Conservation (phyloP, 2,329 filamentous ascomycete species). For the Diplocarpon mali region DNA sequence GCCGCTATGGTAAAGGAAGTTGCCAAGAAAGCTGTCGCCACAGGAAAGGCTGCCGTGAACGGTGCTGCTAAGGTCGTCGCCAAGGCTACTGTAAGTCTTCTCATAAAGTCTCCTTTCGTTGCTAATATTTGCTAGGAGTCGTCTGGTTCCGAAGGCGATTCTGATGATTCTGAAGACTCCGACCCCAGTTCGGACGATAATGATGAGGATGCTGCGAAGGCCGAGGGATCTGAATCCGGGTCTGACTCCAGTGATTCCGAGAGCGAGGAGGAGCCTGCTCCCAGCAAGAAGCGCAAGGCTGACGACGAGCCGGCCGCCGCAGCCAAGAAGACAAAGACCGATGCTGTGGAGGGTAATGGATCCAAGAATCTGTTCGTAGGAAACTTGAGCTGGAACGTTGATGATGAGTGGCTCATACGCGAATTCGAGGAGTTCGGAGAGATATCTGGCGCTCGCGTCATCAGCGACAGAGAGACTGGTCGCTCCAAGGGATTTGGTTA, state of each 20-base stretch:
- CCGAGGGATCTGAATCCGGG: slow-evolving; percentile 15
- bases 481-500: slow-evolving; percentile 66
- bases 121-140: slow-evolving; percentile 14
- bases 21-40: slow-evolving; percentile 20
- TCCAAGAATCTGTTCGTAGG: slow-evolving; percentile 59
- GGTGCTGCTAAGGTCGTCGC: slow-evolving; percentile 19
- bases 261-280: slow-evolving; percentile 24
- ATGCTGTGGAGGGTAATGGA: slow-evolving; percentile 31
- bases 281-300: slow-evolving; percentile 50
- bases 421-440: slow-evolving; percentile 61
- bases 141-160: slow-evolving; percentile 17
- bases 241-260: slow-evolving; percentile 16
- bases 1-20: slow-evolving; percentile 16
- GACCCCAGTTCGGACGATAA: slow-evolving; percentile 15
- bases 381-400: slow-evolving; percentile 65
- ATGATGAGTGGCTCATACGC: slow-evolving; percentile 58
- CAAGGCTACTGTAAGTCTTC: slow-evolving; percentile 25
- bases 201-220: neutral
- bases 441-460: slow-evolving; percentile 51
- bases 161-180: slow-evolving; percentile 16
- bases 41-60: slow-evolving; percentile 21
- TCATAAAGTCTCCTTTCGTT: neutral
- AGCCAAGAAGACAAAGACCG: slow-evolving; percentile 43
- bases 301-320: slow-evolving; percentile 33
- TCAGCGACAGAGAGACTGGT: slow-evolving; percentile 55